Evolutionary conservation across 768 basidiomycete species (phyloP).

Genomic region (Heimioporus sp.): DNA sequence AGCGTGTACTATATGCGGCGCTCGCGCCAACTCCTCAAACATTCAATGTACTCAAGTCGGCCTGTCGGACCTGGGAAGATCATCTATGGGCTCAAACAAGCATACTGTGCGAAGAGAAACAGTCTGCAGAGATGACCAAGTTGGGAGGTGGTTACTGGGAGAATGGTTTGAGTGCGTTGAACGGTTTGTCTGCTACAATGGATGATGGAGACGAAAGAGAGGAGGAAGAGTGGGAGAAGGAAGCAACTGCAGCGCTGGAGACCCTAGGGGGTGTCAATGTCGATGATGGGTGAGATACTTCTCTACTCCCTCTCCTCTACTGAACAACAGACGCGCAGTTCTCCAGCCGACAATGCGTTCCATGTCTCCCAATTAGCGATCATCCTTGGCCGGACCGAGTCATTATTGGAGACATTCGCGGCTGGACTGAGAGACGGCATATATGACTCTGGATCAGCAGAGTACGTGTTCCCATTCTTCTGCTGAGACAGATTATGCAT

Average conservation of each 20-base stretch:
- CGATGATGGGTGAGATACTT: conserved; percentile 56
- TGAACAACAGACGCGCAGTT: conserved; percentile 32
- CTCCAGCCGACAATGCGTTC: conserved; percentile 70
- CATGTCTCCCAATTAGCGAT: conserved; percentile 81
- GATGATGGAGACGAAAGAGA: conserved; percentile 34
- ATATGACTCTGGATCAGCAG: conserved; percentile 46
- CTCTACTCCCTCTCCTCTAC: not conserved
- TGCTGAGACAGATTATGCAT: not conserved
- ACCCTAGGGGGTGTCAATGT: conserved; percentile 56
- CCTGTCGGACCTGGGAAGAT: conserved; percentile 92
- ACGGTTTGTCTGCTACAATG: conserved; percentile 33
- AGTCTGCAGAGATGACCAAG: conserved; percentile 63
- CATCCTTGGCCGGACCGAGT: conserved; percentile 66
- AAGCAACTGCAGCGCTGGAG: conserved; percentile 57
- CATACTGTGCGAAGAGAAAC: conserved; percentile 77
- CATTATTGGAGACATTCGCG: conserved; percentile 69
- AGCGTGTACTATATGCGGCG: conserved; percentile 87
- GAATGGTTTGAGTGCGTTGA: conserved; percentile 47
- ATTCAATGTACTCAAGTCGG: conserved; percentile 59
- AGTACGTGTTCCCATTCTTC: conserved; percentile 43
- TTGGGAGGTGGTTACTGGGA: conserved; percentile 82
- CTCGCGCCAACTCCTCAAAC: conserved; percentile 74
- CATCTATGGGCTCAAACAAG: conserved; percentile 90
- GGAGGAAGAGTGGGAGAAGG: conserved; percentile 63
- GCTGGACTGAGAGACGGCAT: conserved; percentile 50